Percentiles rank a stretch among this genome's conserved stretches.
Evolutionary conservation across 2,329 filamentous ascomycete genomes (phyloP).

Genomic region (Xylariaceae sp.): DNA sequence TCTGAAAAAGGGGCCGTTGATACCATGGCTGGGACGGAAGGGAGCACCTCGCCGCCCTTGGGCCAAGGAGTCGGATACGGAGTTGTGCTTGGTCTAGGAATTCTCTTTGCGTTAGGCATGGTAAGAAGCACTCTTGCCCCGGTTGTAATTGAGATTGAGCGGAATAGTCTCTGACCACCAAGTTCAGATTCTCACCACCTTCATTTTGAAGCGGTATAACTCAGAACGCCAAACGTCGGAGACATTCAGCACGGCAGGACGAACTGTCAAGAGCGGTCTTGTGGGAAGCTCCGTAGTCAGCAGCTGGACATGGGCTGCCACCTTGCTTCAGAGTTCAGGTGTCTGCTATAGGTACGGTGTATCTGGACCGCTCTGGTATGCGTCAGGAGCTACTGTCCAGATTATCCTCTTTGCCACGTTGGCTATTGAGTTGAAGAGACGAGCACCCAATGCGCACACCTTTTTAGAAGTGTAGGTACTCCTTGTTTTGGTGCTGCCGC

Average conservation of each 20-base stretch:
- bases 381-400: constrained; percentile 62
- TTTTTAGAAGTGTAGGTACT: constrained; percentile 66
- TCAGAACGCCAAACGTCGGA: constrained; percentile 79
- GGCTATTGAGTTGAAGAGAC: constrained; percentile 82
- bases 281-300: constrained; percentile 71
- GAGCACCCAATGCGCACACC: constrained; percentile 80
- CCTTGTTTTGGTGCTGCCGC: neutral
- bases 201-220: constrained; percentile 57
- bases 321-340: constrained; percentile 70
- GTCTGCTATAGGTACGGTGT: constrained; percentile 78
- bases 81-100: constrained; percentile 68
- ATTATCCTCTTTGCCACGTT: constrained; percentile 86
- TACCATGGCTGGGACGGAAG: constrained; percentile 9
- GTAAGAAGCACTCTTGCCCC: constrained; percentile 24
- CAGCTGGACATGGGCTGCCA: constrained; percentile 83
- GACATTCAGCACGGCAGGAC: constrained; percentile 84
- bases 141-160: neutral
- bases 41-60: constrained; percentile 34
- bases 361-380: constrained; percentile 56
- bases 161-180: neutral
- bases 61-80: constrained; percentile 68
- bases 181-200: constrained; percentile 58
- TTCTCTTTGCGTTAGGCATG: constrained; percentile 70
- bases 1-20: neutral
- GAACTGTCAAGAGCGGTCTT: constrained; percentile 83